Evolutionary conservation across 2,329 filamentous ascomycete species (phyloP).

Genomic region (Cercospora sesami): DNA sequence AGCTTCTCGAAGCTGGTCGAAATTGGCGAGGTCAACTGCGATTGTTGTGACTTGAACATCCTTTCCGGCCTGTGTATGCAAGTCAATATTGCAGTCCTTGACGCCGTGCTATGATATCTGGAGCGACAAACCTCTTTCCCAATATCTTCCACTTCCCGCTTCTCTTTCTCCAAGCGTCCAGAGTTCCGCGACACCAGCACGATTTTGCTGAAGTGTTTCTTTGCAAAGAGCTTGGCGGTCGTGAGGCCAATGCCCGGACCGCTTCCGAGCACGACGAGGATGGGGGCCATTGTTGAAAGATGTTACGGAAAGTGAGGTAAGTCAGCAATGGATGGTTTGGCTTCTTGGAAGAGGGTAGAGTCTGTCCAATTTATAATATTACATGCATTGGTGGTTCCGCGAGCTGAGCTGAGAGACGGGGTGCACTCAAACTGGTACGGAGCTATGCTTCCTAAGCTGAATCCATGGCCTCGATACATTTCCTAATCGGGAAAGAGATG

Average conservation of each 20-base stretch:
- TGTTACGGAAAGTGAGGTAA: not conserved
- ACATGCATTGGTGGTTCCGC: not conserved
- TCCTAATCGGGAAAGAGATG: slow-evolving; percentile 13
- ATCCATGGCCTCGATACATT: slow-evolving; percentile 6
- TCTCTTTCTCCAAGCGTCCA: slow-evolving; percentile 18
- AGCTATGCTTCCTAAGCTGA: not conserved
- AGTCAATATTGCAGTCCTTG: no score
- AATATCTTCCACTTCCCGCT: slow-evolving; percentile 9
- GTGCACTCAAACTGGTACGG: not conserved
- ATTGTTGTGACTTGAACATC: slow-evolving; percentile 9
- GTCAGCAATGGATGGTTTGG: not conserved
- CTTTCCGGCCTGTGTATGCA: not conserved
- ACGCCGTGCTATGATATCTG: not conserved
- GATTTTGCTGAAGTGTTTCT: slow-evolving; percentile 16
- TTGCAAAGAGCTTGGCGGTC: slow-evolving; percentile 20
- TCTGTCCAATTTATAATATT: not conserved
- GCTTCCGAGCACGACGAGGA: slow-evolving; percentile 17
- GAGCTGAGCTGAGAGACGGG: not conserved
- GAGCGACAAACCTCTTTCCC: not conserved
- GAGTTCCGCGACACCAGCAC: slow-evolving; percentile 22
- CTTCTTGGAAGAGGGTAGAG: not conserved
- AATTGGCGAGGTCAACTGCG: slow-evolving; percentile 15
- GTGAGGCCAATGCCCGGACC: slow-evolving; percentile 23
- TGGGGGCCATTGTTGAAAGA: slow-evolving; percentile 5
- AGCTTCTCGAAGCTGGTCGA: slow-evolving; percentile 14